These are phyloP conservation scores for Bryopsis sp. DNA, from an alignment of 139 green algal genomes.

Conservation along the genomic window DNA sequence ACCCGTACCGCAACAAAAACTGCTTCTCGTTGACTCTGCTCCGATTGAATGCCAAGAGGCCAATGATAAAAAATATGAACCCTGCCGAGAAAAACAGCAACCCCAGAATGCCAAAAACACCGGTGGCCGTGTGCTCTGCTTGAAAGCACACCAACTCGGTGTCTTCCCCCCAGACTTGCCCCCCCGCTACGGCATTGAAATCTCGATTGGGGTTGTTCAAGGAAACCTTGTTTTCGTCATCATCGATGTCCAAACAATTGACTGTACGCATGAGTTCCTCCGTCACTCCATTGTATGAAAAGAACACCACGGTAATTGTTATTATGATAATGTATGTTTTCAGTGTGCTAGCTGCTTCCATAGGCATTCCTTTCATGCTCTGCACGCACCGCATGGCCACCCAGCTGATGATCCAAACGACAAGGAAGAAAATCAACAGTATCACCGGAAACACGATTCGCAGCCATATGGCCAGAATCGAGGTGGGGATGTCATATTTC, in stretches of 20 bases:
- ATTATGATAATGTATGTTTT: neutral
- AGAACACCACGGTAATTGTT: conserved; percentile 6
- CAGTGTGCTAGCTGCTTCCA: neutral
- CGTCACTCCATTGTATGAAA: conserved; percentile 6
- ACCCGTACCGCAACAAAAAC: neutral
- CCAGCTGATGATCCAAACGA: conserved; percentile 7
- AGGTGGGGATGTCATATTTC: neutral
- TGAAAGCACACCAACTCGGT: conserved; percentile 4
- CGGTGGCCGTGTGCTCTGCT: conserved; percentile 3
- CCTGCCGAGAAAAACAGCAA: conserved; percentile 3
- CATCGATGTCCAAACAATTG: conserved; percentile 9
- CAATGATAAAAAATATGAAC: neutral
- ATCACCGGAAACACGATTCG: neutral
- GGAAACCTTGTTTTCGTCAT: neutral
- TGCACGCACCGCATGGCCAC: neutral
- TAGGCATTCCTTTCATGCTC: neutral
- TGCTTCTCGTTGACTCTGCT: neutral
- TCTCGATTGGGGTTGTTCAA: neutral
- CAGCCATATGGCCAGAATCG: conserved; percentile 9
- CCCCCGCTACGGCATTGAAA: neutral
- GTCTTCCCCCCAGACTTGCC: conserved; percentile 3
- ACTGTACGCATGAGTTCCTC: conserved; percentile 13
- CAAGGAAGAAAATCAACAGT: neutral
- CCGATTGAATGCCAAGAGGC: neutral
- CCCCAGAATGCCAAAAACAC: neutral